Conservation (phyloP, 306 rosid genomes). For the Arachis hypogaea region DNA sequence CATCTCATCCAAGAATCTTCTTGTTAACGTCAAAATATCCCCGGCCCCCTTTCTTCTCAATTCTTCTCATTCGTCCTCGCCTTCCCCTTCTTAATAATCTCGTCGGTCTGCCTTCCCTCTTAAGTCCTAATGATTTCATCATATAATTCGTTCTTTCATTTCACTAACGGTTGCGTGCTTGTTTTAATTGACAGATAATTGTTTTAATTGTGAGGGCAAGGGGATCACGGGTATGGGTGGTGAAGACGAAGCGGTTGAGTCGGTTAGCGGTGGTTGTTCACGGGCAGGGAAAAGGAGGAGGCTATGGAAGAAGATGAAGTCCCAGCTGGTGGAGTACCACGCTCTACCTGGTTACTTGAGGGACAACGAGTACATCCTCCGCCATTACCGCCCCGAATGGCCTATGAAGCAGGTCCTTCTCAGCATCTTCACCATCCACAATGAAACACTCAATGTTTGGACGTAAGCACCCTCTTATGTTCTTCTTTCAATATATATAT, state of each 20-base stretch:
- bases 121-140: background rate
- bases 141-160: too few species aligned
- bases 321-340: conserved; percentile 93
- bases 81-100: background rate
- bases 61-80: background rate
- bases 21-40: conserved; percentile 30
- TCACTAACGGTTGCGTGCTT: background rate
- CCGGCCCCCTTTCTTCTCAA: too few species aligned
- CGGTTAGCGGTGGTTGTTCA: conserved; percentile 13
- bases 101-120: background rate
- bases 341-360: conserved; percentile 76
- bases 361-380: conserved; percentile 85
- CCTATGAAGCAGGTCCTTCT: conserved; percentile 84
- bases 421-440: conserved; percentile 86
- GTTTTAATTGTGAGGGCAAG: background rate
- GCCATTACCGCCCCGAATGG: conserved; percentile 90
- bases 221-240: conserved; percentile 30
- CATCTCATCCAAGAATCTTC: conserved; percentile 38
- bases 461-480: conserved; percentile 59
- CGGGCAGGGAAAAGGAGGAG: conserved; percentile 70
- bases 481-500: background rate
- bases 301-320: conserved; percentile 91
- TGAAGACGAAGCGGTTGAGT: conserved; percentile 32
- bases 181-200: background rate
- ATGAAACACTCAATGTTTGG: conserved; percentile 98